These are phyloP conservation scores for Hevea brasiliensis DNA, from an alignment of 345 rosid species.

Conservation along the genomic window DNA sequence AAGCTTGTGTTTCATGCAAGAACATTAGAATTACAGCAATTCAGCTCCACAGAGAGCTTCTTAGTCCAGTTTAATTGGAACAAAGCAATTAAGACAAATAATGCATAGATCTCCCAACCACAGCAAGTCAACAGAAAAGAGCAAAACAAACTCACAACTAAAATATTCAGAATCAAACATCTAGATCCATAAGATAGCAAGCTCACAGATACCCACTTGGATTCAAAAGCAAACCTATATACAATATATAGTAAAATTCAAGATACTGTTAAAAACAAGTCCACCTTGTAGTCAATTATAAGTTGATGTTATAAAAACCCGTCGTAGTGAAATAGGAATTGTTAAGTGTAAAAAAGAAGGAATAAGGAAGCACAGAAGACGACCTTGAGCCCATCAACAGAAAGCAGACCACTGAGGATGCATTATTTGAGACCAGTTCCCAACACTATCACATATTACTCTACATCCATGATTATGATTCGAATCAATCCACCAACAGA, in stretches of 20 bases:
- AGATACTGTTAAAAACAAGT: neutral
- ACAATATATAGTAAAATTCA: slow-evolving; percentile 9
- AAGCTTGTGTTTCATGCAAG: neutral
- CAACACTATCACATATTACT: slow-evolving; percentile 82
- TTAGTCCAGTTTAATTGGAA: neutral
- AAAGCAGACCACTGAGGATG: slow-evolving; percentile 98
- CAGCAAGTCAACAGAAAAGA: neutral
- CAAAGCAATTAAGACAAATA: neutral
- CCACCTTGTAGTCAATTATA: neutral
- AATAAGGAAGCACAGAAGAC: neutral
- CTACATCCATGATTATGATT: slow-evolving; percentile 72
- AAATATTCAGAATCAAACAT: neutral
- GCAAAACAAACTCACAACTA: neutral
- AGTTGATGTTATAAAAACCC: neutral
- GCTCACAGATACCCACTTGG: slow-evolving; percentile 12
- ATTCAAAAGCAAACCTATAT: neutral
- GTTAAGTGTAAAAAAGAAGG: neutral
- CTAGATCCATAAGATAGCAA: slow-evolving; percentile 28
- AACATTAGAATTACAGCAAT: neutral
- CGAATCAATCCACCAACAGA: slow-evolving; percentile 10
- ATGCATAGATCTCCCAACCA: slow-evolving; percentile 3
- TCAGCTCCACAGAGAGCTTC: neutral
- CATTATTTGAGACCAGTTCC: slow-evolving; percentile 99
- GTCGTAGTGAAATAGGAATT: neutral
- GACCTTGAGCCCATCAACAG: slow-evolving; percentile 98